Evolutionary conservation across 192 early-diverging fungal species (phyloP).

Genomic region (Entrophospora sp.): DNA sequence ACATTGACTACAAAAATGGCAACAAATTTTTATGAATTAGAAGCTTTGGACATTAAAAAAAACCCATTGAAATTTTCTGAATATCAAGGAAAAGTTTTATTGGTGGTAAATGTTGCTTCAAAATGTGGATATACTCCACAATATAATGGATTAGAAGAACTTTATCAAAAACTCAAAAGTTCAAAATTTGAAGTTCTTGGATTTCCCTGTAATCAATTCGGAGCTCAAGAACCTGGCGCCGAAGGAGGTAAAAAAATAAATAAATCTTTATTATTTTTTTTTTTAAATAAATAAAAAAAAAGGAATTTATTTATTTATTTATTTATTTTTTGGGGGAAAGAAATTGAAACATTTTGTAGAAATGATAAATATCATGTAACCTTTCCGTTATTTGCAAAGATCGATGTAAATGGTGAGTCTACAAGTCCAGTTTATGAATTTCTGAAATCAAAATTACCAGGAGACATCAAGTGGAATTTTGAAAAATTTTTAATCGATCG

Average conservation of each 20-base stretch:
- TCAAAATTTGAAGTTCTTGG: constrained; percentile 77
- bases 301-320: neutral
- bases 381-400: constrained; percentile 84
- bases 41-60: neutral
- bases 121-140: constrained; percentile 84
- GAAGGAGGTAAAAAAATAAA: constrained; percentile 11
- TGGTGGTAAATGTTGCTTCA: constrained; percentile 87
- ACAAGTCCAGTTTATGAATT: constrained; percentile 56
- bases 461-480: constrained; percentile 79
- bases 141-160: constrained; percentile 59
- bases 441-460: constrained; percentile 48
- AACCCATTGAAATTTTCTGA: constrained; percentile 20
- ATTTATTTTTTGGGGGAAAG: neutral
- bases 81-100: constrained; percentile 63
- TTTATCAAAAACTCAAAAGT: constrained; percentile 58
- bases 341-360: neutral
- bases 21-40: neutral
- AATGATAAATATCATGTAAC: constrained; percentile 27
- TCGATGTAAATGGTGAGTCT: constrained; percentile 72
- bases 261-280: neutral
- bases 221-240: constrained; percentile 32
- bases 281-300: neutral
- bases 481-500: constrained; percentile 71
- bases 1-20: too few relatives aligned
- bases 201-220: constrained; percentile 91